Evolutionary conservation across 805 yeast genomes (phyloP), one percentile per base, ranked within the genome.

Genomic region (Ogataea sp.): DNA sequence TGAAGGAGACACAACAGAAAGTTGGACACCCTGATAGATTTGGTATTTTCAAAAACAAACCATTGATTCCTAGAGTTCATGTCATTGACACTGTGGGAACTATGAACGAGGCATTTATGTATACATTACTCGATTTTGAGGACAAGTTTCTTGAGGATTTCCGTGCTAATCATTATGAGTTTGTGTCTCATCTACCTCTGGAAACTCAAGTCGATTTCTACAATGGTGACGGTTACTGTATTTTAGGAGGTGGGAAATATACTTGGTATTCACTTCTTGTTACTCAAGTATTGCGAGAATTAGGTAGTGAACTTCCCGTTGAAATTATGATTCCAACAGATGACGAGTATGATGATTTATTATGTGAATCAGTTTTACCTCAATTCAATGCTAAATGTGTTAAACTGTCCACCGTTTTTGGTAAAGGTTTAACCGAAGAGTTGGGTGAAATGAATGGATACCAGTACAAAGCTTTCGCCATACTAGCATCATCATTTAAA

Each of bases 121-220:
- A 13, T 2, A 20, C 25, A 4, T 17, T 44, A 6, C 6, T 15
- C 8, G 20, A n/a, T 15, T 29, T 29, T 29, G 11, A 60, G 20
- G 59, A 59, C 2, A 57, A 58, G 1, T 80, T 78, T 47, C 50
- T 75, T 15, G 46, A 48, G 1, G 66, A 67, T 38, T 59, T 81
- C 61, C 64, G 51, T 14, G 43, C 49, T 14, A 68, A 78, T 16
- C 87, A 81, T 55, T 40, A 48, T 8, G 52, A 53, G 34, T 69
- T 75, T 9, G 64, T 73, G 16, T 48, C 51, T 3, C 57, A 60
- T 20, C 54, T 80, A 52, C 84, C 83, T 0, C 64, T 63, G 3
- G 60, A 58, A 40, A 43, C 57, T 1, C 49, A 52, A 3, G 39
- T 43, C 3, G 18, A 43, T 6, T 51, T 52, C 33, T 59, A 48